Evolutionary conservation across 345 rosid genomes (phyloP).

Genomic region (Lumnitzera littorea): DNA sequence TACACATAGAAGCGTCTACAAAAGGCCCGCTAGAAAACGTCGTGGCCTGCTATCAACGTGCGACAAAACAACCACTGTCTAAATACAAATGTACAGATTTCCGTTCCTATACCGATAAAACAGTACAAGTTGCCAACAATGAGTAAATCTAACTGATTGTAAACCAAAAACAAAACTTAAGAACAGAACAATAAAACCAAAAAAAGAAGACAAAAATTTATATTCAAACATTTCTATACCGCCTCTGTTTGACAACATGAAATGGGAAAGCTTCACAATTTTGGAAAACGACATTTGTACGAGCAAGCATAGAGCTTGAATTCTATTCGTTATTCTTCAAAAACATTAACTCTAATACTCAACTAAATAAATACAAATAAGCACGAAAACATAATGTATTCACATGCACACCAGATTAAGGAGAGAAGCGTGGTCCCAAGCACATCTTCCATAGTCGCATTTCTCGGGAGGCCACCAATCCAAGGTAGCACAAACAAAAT

Average conservation of each 20-base stretch:
- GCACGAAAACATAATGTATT: not conserved
- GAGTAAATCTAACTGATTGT: not conserved
- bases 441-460: slow-evolving; percentile 90
- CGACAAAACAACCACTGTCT: too few species aligned
- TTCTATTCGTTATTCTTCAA: too few species aligned
- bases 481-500: slow-evolving; percentile 86
- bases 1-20: too few species aligned
- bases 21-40: too few species aligned
- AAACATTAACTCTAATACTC: not conserved
- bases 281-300: too few species aligned
- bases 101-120: too few species aligned
- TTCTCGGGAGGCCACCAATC: slow-evolving; percentile 99
- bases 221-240: not conserved
- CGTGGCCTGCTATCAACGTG: too few species aligned
- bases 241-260: too few species aligned
- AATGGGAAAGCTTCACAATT: too few species aligned
- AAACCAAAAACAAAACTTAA: not conserved
- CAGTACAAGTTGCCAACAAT: not conserved
- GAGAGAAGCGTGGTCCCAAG: slow-evolving; percentile 82
- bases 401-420: slow-evolving; percentile 60
- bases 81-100: too few species aligned
- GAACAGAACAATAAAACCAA: not conserved
- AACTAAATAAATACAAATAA: not conserved
- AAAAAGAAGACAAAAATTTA: not conserved
- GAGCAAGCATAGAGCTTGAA: too few species aligned